Evolutionary conservation across 164 flowering plant species (phyloP).

Genomic region (Annona cherimola): DNA sequence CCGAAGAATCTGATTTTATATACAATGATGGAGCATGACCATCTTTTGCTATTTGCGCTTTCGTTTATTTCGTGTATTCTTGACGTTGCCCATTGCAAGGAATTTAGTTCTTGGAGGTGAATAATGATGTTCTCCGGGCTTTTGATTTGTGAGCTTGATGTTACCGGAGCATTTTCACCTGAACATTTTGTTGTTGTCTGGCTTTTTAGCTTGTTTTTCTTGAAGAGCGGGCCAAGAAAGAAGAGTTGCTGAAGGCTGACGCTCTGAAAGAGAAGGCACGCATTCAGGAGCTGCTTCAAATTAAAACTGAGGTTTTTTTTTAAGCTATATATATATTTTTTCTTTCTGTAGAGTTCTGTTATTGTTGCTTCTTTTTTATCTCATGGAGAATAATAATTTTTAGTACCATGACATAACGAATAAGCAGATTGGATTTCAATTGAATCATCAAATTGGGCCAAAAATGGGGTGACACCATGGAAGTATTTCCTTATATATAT

Average conservation of each 20-base stretch:
- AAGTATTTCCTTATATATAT: no score
- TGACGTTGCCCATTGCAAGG: no score
- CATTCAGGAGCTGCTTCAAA: conserved; percentile 37
- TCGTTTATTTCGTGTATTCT: no score
- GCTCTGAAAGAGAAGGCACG: conserved; percentile 40
- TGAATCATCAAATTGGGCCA: neutral
- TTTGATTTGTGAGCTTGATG: neutral
- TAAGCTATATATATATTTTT: no score
- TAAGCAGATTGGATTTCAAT: neutral
- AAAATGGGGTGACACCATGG: no score
- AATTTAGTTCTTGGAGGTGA: no score
- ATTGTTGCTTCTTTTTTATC: no score
- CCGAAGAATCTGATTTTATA: no score
- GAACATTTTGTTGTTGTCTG: conserved; percentile 1
- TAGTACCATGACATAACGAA: no score
- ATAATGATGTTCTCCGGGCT: neutral
- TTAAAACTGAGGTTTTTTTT: conserved; percentile 51
- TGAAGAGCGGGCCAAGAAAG: conserved; percentile 47
- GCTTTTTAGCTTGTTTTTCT: conserved; percentile 40
- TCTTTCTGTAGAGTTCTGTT: neutral
- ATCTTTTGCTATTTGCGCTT: no score
- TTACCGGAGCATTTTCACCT: neutral
- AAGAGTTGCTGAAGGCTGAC: conserved; percentile 40
- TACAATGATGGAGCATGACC: no score
- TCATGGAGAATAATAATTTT: neutral